A percentile compares a stretch with the other conserved stretches of the same genome.
Conservation (phyloP, 2,329 filamentous ascomycete genomes). For the Botryotinia narcissicola region DNA sequence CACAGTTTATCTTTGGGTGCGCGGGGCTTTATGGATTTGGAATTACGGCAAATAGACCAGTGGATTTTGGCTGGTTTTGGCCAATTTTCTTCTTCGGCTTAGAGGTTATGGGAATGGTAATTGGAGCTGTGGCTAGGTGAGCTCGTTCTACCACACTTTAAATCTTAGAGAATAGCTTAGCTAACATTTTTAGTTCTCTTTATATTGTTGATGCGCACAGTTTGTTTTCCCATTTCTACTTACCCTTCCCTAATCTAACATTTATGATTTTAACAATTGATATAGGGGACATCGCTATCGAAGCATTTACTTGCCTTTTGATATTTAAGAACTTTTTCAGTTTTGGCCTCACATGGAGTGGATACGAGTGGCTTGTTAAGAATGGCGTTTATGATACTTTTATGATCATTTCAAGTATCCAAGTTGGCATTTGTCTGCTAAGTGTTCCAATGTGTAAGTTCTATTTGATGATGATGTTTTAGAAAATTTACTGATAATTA, state of each 20-base stretch:
- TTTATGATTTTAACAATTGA: not conserved
- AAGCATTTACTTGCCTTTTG: slow-evolving; percentile 84
- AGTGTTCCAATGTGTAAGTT: slow-evolving; percentile 77
- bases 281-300: slow-evolving; percentile 74
- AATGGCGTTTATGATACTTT: slow-evolving; percentile 64
- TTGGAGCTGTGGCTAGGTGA: slow-evolving; percentile 80
- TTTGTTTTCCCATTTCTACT: slow-evolving; percentile 44
- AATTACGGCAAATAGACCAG: slow-evolving; percentile 63
- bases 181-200: slow-evolving; percentile 42
- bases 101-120: slow-evolving; percentile 87
- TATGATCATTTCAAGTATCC: slow-evolving; percentile 69
- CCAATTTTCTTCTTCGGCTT: slow-evolving; percentile 81
- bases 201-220: slow-evolving; percentile 94
- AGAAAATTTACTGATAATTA: not conserved
- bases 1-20: slow-evolving; percentile 74
- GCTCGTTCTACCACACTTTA: not conserved
- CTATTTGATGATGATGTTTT: not conserved
- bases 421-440: slow-evolving; percentile 71
- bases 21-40: slow-evolving; percentile 84
- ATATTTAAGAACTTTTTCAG: slow-evolving; percentile 96
- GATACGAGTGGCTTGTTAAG: slow-evolving; percentile 75
- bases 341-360: slow-evolving; percentile 79
- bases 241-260: too few species aligned
- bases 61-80: slow-evolving; percentile 63
- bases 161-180: not conserved